These are phyloP conservation scores for Trichosporon sp. DNA, from an alignment of 1,284 basidiomycete species.

Conservation along the genomic window DNA sequence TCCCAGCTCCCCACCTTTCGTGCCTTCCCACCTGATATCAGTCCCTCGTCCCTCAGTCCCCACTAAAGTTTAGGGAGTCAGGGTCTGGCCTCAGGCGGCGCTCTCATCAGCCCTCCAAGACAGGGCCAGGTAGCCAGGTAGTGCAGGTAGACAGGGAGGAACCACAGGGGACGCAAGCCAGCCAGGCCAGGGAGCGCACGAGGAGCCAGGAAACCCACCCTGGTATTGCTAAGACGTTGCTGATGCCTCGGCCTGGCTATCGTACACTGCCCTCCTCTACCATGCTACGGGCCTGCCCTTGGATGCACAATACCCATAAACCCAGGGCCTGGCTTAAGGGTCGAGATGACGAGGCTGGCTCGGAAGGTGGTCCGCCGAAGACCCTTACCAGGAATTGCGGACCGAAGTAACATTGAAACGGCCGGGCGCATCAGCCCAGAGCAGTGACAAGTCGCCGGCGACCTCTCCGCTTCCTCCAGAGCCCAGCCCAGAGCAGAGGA, in stretches of 20 bases:
- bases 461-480: not conserved
- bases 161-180: not conserved
- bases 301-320: not conserved
- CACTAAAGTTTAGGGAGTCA: constrained; percentile 1
- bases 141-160: not conserved
- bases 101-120: not conserved
- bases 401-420: constrained; percentile 3
- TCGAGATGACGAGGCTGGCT: not conserved
- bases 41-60: not conserved
- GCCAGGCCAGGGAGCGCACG: not conserved
- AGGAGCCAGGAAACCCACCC: not conserved
- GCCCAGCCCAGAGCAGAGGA: not conserved
- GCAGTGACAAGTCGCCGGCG: not conserved
- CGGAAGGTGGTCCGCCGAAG: not conserved
- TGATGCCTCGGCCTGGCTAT: not conserved
- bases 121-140: not conserved
- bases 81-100: not conserved
- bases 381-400: not conserved
- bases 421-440: not conserved
- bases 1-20: constrained; percentile 4
- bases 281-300: not conserved
- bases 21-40: constrained; percentile 5
- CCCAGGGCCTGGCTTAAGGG: not conserved
- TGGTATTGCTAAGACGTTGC: too few species aligned
- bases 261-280: not conserved